A percentile compares a stretch with the other conserved stretches of the same genome.
phyloP scores from a whole-genome alignment of 2,329 filamentous ascomycete genomes.

The Fusarium dlaminii region DNA sequence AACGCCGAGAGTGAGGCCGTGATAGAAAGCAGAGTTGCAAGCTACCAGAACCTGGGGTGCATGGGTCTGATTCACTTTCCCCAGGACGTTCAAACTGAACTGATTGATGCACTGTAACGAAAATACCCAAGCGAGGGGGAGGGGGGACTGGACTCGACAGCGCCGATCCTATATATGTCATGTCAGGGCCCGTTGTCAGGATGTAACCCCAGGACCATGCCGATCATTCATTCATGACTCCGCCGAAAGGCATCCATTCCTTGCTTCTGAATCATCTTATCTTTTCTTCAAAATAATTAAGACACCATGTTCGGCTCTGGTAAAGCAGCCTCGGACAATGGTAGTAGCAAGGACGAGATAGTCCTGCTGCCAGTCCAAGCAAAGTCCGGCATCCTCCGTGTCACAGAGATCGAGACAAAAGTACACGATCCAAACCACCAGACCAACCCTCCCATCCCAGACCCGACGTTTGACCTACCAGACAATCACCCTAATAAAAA shows the following conservation, averaged over 20 bases:
- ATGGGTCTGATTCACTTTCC: constrained; percentile 22
- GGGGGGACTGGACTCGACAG: background rate
- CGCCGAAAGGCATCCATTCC: constrained; percentile 34
- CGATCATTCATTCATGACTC: constrained; percentile 17
- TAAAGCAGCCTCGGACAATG: constrained; percentile 25
- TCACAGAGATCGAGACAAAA: constrained; percentile 34
- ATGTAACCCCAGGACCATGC: constrained; percentile 13
- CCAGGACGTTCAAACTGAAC: background rate
- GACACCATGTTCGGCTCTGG: constrained; percentile 26
- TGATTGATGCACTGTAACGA: background rate
- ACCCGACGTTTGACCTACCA: constrained; percentile 18
- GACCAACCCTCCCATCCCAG: constrained; percentile 3
- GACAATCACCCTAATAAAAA: constrained; percentile 27
- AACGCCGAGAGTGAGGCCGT: constrained; percentile 35
- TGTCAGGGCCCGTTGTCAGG: background rate
- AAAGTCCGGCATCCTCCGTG: constrained; percentile 25
- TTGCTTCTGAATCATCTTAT: background rate
- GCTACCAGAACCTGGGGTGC: constrained; percentile 33
- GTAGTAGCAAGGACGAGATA: constrained; percentile 35
- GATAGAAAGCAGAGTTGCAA: constrained; percentile 5
- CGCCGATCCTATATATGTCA: constrained; percentile 25
- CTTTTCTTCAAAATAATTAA: background rate
- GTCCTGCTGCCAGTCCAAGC: constrained; percentile 22
- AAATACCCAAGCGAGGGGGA: constrained; percentile 5
- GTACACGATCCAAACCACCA: constrained; percentile 15